A percentile compares a stretch with the other conserved stretches of the same genome.
These are phyloP conservation scores for Hypseocharis bilobata DNA, from an alignment of 441 rosid genomes.

Conservation along the genomic window DNA sequence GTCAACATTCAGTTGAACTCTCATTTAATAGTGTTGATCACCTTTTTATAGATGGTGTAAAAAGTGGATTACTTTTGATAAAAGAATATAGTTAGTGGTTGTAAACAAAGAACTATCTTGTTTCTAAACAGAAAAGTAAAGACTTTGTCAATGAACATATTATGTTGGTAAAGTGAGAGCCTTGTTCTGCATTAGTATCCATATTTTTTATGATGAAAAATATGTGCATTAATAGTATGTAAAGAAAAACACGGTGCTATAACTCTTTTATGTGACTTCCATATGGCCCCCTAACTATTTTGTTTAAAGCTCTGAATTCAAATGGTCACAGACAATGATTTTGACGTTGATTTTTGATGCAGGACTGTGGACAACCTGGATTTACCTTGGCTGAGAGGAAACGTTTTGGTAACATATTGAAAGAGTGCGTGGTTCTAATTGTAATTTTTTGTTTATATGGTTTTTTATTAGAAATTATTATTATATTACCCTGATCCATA, in stretches of 20 bases:
- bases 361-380: slow-evolving; percentile 97
- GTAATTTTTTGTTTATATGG: slow-evolving; percentile 8
- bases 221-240: too few species aligned
- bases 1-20: not conserved
- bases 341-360: slow-evolving; percentile 21
- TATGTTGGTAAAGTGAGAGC: not conserved
- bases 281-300: not conserved
- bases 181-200: not conserved
- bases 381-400: slow-evolving; percentile 85
- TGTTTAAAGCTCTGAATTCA: not conserved
- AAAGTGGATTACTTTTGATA: not conserved
- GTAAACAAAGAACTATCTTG: not conserved
- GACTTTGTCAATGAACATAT: too few species aligned
- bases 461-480: slow-evolving; percentile 8
- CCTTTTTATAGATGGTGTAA: not conserved
- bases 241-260: too few species aligned
- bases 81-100: not conserved
- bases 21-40: not conserved
- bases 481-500: slow-evolving; percentile 9
- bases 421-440: slow-evolving; percentile 46
- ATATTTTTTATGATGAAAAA: not conserved
- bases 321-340: slow-evolving; percentile 10
- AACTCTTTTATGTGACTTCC: not conserved
- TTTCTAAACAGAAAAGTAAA: slow-evolving; percentile 3
- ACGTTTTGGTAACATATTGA: slow-evolving; percentile 61